Conservation (phyloP, 139 green algal species). For the Chlamydomonas incerta region DNA sequence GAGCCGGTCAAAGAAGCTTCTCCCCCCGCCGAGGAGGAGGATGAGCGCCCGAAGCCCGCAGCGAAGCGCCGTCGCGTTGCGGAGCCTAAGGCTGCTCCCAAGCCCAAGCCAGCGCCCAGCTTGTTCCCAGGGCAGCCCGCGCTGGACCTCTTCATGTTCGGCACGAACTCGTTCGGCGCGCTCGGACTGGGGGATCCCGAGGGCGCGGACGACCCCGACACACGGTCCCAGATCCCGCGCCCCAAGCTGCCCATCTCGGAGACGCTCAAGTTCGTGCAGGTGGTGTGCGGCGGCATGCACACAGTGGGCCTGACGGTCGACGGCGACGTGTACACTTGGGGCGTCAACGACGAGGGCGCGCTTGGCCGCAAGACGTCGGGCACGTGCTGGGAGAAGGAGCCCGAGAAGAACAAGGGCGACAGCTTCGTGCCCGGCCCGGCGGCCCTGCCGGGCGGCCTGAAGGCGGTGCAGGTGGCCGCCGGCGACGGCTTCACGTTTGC, state of each 20-base stretch:
- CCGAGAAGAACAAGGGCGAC: slow-evolving; percentile 43
- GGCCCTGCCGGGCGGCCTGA: slow-evolving; percentile 50
- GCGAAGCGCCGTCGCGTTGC: slow-evolving; percentile 14
- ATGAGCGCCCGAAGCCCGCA: not conserved
- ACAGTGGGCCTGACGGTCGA: slow-evolving; percentile 76
- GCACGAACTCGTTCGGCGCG: slow-evolving; percentile 64
- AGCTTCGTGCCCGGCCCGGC: slow-evolving; percentile 61
- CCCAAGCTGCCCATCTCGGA: slow-evolving; percentile 19
- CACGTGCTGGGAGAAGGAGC: slow-evolving; percentile 46
- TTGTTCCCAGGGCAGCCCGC: slow-evolving; percentile 23
- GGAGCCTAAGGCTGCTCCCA: not conserved
- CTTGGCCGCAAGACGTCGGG: slow-evolving; percentile 73
- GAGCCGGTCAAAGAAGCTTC: not conserved
- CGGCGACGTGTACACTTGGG: slow-evolving; percentile 80
- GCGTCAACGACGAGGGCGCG: slow-evolving; percentile 94
- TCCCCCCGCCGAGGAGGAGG: not conserved
- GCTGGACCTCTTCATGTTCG: slow-evolving; percentile 59
- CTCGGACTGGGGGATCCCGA: slow-evolving; percentile 60
- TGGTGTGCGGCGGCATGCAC: slow-evolving; percentile 92
- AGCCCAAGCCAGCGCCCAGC: slow-evolving; percentile 6
- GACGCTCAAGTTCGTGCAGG: slow-evolving; percentile 59
- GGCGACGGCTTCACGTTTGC: slow-evolving; percentile 89
- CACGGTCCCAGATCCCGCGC: slow-evolving; percentile 22
- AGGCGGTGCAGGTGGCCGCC: slow-evolving; percentile 73
- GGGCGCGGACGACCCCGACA: slow-evolving; percentile 27